Percentiles rank a stretch among this genome's conserved stretches.
Conservation (phyloP, 306 rosid genomes). For the Glycine soja region DNA sequence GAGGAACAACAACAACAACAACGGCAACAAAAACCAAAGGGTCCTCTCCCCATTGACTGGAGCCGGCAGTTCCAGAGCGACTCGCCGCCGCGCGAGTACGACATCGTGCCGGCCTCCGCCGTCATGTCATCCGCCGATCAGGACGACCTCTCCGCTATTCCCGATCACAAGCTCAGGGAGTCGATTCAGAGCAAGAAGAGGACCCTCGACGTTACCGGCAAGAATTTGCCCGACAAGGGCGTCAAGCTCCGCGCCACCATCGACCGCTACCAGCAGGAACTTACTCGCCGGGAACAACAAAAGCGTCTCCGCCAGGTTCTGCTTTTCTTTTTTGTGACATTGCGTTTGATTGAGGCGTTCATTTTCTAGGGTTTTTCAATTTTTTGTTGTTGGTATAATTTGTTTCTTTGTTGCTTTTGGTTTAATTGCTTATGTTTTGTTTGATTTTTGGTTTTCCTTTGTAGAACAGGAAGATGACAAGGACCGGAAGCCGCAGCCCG, state of each 20-base stretch:
- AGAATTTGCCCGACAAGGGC: conserved; percentile 63
- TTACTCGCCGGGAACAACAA: conserved; percentile 50
- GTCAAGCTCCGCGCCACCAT: conserved; percentile 52
- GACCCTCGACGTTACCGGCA: background rate
- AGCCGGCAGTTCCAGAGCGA: background rate
- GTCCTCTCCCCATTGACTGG: conserved; percentile 37
- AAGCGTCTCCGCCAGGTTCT: conserved; percentile 47
- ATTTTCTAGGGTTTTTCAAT: background rate
- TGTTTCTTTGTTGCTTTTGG: background rate
- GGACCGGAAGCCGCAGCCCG: conserved; percentile 47
- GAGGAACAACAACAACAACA: background rate
- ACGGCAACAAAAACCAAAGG: background rate
- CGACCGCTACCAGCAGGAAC: conserved; percentile 52
- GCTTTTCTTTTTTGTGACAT: background rate
- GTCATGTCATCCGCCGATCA: conserved; percentile 44
- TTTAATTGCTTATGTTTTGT: conserved; percentile 41
- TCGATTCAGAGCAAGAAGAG: conserved; percentile 42
- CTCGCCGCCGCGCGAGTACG: conserved; percentile 32
- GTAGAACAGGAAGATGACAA: conserved; percentile 64
- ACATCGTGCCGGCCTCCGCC: conserved; percentile 14
- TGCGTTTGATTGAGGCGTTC: conserved; percentile 3
- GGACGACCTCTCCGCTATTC: background rate
- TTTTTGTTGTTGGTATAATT: background rate
- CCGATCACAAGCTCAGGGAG: conserved; percentile 54
- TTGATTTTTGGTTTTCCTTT: conserved; percentile 38